Evolutionary conservation across 441 rosid species (phyloP).

Genomic region (Populus hybrid): DNA sequence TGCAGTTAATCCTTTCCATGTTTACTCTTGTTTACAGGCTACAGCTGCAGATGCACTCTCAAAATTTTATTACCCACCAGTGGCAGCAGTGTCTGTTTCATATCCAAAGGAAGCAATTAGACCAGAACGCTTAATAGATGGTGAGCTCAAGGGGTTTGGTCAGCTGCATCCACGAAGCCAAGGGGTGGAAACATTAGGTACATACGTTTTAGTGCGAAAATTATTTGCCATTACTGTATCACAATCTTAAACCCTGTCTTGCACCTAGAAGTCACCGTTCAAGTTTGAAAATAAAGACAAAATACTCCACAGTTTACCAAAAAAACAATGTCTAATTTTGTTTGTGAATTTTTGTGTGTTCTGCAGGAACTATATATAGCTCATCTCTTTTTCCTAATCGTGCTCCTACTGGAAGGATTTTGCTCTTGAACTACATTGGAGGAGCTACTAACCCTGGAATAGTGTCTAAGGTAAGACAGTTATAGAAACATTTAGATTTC

Average conservation of each 20-base stretch:
- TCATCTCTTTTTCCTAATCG: slow-evolving; percentile 87
- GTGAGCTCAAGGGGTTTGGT: slow-evolving; percentile 95
- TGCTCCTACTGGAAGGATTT: slow-evolving; percentile 70
- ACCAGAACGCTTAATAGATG: slow-evolving; percentile 69
- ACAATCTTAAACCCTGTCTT: slow-evolving; percentile 11
- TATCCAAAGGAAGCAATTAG: slow-evolving; percentile 88
- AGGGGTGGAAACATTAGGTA: slow-evolving; percentile 96
- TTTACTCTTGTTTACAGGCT: slow-evolving; percentile 39
- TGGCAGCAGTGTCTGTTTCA: slow-evolving; percentile 88
- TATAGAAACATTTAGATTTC: background rate
- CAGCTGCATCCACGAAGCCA: slow-evolving; percentile 96
- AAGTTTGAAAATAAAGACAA: background rate
- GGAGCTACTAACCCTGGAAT: slow-evolving; percentile 80
- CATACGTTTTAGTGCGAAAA: background rate
- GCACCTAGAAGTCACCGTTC: background rate
- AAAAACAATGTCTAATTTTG: background rate
- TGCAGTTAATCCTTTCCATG: background rate
- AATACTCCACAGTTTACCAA: background rate
- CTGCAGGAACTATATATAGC: slow-evolving; percentile 76
- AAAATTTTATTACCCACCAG: slow-evolving; percentile 90
- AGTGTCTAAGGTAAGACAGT: slow-evolving; percentile 55
- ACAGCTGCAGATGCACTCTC: slow-evolving; percentile 77
- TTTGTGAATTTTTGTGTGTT: slow-evolving; percentile 1
- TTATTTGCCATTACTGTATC: slow-evolving; percentile 1
- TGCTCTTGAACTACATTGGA: slow-evolving; percentile 81